These are phyloP conservation scores for Coniosporium tulheliwenetii DNA, from an alignment of 2,329 filamentous ascomycete species.

Conservation along the genomic window DNA sequence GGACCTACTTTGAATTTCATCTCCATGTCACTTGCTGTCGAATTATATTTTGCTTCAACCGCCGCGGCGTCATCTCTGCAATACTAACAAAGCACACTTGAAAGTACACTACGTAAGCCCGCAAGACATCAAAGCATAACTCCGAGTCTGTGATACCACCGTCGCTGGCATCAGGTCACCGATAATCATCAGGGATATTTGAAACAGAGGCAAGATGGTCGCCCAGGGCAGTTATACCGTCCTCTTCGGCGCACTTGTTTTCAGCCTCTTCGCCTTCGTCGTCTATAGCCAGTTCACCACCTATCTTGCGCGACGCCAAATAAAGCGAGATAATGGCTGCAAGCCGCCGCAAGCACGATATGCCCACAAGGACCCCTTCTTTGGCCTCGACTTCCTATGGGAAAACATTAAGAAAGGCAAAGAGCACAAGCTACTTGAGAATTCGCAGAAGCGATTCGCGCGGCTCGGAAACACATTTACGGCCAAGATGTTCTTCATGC, in stretches of 20 bases:
- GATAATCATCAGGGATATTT: too few species aligned
- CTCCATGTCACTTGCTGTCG: too few species aligned
- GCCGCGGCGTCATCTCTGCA: too few species aligned
- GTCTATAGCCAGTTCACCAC: slow-evolving; percentile 17
- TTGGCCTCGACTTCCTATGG: slow-evolving; percentile 35
- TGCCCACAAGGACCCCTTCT: slow-evolving; percentile 37
- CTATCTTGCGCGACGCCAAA: slow-evolving; percentile 18
- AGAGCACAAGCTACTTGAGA: slow-evolving; percentile 21
- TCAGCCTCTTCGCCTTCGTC: slow-evolving; percentile 17
- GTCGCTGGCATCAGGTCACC: too few species aligned
- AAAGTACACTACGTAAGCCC: too few species aligned
- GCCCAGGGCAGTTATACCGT: slow-evolving; percentile 1
- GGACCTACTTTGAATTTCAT: too few species aligned
- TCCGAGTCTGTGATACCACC: too few species aligned
- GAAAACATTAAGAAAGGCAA: slow-evolving; percentile 22
- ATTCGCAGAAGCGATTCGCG: slow-evolving; percentile 12
- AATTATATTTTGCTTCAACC: too few species aligned
- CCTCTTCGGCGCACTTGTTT: slow-evolving; percentile 12
- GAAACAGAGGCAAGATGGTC: too few species aligned
- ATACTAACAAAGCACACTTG: too few species aligned
- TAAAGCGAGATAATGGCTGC: slow-evolving; percentile 30
- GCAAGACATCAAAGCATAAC: too few species aligned
- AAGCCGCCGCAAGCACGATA: slow-evolving; percentile 24
- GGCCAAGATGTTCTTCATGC: slow-evolving; percentile 13
- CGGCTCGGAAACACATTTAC: slow-evolving; percentile 23